phyloP scores from a whole-genome alignment of 1,139 yeast genomes.

The Scheffersomyces illinoinensis region DNA sequence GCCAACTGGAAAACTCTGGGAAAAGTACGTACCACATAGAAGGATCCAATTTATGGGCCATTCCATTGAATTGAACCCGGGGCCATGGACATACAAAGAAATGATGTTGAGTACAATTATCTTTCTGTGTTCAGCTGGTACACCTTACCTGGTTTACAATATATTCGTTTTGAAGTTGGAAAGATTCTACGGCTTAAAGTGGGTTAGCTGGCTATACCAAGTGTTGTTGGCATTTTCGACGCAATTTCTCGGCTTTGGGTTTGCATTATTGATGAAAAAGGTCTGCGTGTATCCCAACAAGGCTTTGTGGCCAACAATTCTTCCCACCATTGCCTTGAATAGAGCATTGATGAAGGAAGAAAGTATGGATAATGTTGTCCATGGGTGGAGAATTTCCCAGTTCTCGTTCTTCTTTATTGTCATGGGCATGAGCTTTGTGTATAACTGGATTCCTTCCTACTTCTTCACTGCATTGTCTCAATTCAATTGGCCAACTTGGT shows the following conservation, averaged over 20 bases:
- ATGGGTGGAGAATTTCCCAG: constrained; percentile 45
- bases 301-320: constrained; percentile 48
- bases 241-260: constrained; percentile 49
- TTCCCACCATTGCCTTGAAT: constrained; percentile 48
- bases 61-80: constrained; percentile 38
- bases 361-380: constrained; percentile 20
- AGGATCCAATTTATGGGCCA: constrained; percentile 21
- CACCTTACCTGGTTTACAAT: constrained; percentile 47
- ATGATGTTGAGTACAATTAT: constrained; percentile 42
- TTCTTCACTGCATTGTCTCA: constrained; percentile 43
- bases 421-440: constrained; percentile 33
- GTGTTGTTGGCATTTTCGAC: constrained; percentile 39
- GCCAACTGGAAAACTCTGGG: constrained; percentile 47
- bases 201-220: constrained; percentile 46
- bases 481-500: constrained; percentile 53
- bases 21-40: constrained; percentile 30
- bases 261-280: constrained; percentile 47
- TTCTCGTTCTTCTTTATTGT: constrained; percentile 40
- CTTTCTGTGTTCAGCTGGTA: constrained; percentile 45
- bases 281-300: constrained; percentile 46
- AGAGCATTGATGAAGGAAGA: constrained; percentile 42
- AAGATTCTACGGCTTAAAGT: constrained; percentile 43
- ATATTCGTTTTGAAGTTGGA: constrained; percentile 49
- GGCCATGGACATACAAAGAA: constrained; percentile 37
- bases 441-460: constrained; percentile 46